Conservation (phyloP, 331 rosid genomes). For the Prunus yedoensis region DNA sequence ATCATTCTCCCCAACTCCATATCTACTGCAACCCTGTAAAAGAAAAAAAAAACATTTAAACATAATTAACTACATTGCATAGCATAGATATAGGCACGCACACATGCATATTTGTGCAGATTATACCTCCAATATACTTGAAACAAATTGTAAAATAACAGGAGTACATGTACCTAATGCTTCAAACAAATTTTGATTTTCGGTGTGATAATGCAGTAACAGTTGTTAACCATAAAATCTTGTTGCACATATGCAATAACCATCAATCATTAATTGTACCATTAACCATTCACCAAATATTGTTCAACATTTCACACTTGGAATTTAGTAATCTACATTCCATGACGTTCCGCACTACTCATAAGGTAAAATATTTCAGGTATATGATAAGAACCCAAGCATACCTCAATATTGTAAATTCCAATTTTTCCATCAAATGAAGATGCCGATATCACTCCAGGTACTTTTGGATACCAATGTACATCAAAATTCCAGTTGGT, state of each 20-base stretch:
- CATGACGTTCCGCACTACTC: background rate
- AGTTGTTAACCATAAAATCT: background rate
- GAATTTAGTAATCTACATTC: background rate
- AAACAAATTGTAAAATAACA: background rate
- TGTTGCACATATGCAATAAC: background rate
- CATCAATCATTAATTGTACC: background rate
- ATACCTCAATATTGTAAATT: conserved; percentile 89
- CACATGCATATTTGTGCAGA: background rate
- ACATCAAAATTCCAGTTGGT: conserved; percentile 98
- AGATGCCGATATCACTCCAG: conserved; percentile 93
- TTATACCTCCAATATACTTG: background rate
- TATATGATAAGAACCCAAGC: background rate
- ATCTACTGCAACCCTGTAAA: conserved; percentile 80
- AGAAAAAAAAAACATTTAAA: background rate
- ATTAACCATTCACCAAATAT: background rate
- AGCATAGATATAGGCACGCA: background rate
- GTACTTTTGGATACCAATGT: conserved; percentile 93
- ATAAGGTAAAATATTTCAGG: background rate
- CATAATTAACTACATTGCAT: background rate
- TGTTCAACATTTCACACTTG: background rate
- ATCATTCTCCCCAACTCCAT: conserved; percentile 70
- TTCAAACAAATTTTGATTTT: background rate
- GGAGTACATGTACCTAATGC: background rate
- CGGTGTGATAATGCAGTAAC: background rate
- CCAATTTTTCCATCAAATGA: conserved; percentile 99